Base-by-base conservation (phyloP, 768 basidiomycete genomes). In the Trametes coccinea region DNA sequence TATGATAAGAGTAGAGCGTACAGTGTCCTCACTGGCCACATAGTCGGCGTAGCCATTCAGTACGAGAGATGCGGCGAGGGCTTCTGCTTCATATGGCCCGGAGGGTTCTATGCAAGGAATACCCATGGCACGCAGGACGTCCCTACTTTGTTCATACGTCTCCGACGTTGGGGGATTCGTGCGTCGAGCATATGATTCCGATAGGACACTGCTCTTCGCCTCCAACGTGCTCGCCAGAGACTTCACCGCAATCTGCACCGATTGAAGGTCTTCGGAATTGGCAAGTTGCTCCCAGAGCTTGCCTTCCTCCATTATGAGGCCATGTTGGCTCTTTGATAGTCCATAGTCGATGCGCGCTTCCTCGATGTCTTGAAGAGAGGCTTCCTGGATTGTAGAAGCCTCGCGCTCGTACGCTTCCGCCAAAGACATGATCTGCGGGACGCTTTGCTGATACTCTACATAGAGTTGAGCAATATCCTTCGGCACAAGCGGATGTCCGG, bases 11-110 rank as follows among this genome's bases (percentile, higher is more conserved):
- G 27, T 6, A 14, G n/a, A 57, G 14, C n/a, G 29, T 70, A 90
- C 89, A 27, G 91, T 92, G 72, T 97, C 95, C 75, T 97, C 95
- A 65, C 90, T 95, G 4, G 84, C 91, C 17, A 96, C 95, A 69
- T 84, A 94, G 74, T 97, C 93, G 0, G 92, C 94, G 47, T 80
- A 69, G 2, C 95, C 94, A 31, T 82, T 76, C 14, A 86, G 67
- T 10, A 92, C 93, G 41, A 96, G 78, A 7, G 89, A 82, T 5
- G 90, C 84, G 0, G 93, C 94, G 37, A 96, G 74, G 0, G 90
- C 93, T 73, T 97, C 95, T 1, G 89, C 95, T 71, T 97, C 95
- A 59, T 82, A 86, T 0, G 88, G 82, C 0, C 87, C 87, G 0
- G 78, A 76, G 8, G 88, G 76, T 16, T 90, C 84, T 33, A 95